Percentiles rank a stretch among this genome's conserved stretches.
Conservation (phyloP, 2,329 filamentous ascomycete genomes). For the Ceratocystis variospora region DNA sequence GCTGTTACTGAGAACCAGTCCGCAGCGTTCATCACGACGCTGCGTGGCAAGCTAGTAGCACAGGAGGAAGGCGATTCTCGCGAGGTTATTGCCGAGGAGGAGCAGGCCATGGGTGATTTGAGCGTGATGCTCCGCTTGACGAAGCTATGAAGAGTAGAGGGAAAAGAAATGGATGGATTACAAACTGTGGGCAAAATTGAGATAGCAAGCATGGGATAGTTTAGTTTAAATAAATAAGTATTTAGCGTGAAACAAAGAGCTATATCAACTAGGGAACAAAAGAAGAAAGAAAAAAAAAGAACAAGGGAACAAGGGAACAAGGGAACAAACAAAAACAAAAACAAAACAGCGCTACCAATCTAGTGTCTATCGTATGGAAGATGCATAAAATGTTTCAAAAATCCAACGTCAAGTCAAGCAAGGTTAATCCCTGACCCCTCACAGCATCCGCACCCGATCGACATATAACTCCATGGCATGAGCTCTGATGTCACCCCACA, state of each 20-base stretch:
- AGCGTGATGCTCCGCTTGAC: conserved; percentile 64
- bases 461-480: conserved; percentile 13
- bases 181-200: not conserved
- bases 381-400: not conserved
- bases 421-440: not conserved
- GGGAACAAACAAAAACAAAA: no score
- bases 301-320: no score
- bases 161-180: conserved; percentile 23
- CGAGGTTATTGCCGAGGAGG: conserved; percentile 59
- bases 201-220: not conserved
- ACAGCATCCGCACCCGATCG: not conserved
- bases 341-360: no score
- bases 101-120: conserved; percentile 74
- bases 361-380: not conserved
- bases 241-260: conserved; percentile 1
- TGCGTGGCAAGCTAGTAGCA: conserved; percentile 59
- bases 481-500: conserved; percentile 29
- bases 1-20: conserved; percentile 56
- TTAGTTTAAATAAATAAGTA: not conserved
- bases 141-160: conserved; percentile 39
- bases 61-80: conserved; percentile 23
- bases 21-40: conserved; percentile 56
- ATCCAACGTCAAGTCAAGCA: not conserved
- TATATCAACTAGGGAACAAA: not conserved
- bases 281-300: no score